Percentiles rank a stretch among this genome's conserved stretches.
Evolutionary conservation across 2,329 filamentous ascomycete genomes (phyloP).

Genomic region (Colletotrichum karsti): DNA sequence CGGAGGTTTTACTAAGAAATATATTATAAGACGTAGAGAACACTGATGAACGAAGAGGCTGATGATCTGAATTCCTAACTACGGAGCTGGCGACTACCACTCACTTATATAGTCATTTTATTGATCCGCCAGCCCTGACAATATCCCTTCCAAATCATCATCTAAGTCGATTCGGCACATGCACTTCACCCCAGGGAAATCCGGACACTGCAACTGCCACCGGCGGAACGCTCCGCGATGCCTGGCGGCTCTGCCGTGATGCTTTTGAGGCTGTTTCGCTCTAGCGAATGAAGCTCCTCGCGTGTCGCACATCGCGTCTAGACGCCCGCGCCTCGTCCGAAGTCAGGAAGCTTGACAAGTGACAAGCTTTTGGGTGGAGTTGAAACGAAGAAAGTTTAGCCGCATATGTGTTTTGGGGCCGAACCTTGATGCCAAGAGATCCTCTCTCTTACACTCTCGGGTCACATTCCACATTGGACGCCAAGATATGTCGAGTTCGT

Average conservation of each 20-base stretch:
- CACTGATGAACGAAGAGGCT: neutral
- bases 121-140: too few species aligned
- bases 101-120: too few species aligned
- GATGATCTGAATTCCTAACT: too few species aligned
- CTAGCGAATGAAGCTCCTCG: neutral
- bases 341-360: neutral
- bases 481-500: neutral
- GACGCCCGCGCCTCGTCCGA: neutral
- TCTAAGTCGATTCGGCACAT: neutral
- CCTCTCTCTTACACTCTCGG: neutral
- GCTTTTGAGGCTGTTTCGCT: neutral
- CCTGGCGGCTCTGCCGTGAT: neutral
- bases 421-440: neutral
- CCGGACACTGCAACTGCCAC: neutral
- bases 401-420: conserved; percentile 12
- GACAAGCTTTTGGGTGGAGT: conserved; percentile 23
- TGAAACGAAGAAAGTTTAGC: conserved; percentile 23
- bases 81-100: too few species aligned
- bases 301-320: neutral
- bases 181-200: neutral
- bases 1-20: neutral
- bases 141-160: neutral
- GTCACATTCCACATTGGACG: neutral
- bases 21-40: neutral
- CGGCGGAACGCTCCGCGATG: too few species aligned